Evolutionary conservation across 2,329 filamentous ascomycete species (phyloP).

Genomic region (Blumeriella jaapii): DNA sequence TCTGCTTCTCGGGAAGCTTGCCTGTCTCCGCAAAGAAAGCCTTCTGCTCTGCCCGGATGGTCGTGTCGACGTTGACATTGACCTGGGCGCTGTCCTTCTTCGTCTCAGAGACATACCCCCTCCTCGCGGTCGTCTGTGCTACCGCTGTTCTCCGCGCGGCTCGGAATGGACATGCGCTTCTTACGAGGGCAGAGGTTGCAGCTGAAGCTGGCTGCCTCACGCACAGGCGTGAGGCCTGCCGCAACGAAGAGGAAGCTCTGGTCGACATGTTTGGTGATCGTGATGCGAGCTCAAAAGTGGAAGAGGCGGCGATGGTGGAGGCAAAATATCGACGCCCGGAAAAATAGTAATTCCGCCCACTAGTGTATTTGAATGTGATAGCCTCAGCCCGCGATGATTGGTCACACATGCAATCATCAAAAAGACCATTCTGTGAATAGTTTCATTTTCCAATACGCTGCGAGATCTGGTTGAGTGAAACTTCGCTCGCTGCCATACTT

Average conservation of each 20-base stretch:
- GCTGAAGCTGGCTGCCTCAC: slow-evolving; percentile 20
- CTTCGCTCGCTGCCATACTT: no score
- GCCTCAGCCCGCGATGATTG: no score
- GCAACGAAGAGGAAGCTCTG: slow-evolving; percentile 24
- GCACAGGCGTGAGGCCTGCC: slow-evolving; percentile 26
- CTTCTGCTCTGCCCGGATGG: slow-evolving; percentile 78
- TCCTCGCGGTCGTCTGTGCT: slow-evolving; percentile 28
- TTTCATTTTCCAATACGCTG: neutral
- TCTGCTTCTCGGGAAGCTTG: slow-evolving; percentile 21
- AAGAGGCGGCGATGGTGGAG: slow-evolving; percentile 5
- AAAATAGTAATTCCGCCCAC: no score
- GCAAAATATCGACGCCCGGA: no score
- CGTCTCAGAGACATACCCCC: slow-evolving; percentile 75
- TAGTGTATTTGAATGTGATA: no score
- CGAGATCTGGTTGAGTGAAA: slow-evolving; percentile 1
- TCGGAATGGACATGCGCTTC: slow-evolving; percentile 15
- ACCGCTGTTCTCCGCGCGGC: slow-evolving; percentile 16
- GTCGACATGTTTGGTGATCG: slow-evolving; percentile 17
- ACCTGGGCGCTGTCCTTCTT: slow-evolving; percentile 72
- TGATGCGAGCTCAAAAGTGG: slow-evolving; percentile 6
- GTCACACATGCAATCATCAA: neutral
- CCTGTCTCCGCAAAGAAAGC: slow-evolving; percentile 50
- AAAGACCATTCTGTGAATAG: slow-evolving; percentile 8
- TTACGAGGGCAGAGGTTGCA: slow-evolving; percentile 18
- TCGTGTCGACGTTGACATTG: slow-evolving; percentile 64